phyloP scores from a whole-genome alignment of 768 basidiomycete species.

The Xerocomellus chrysenteron region DNA sequence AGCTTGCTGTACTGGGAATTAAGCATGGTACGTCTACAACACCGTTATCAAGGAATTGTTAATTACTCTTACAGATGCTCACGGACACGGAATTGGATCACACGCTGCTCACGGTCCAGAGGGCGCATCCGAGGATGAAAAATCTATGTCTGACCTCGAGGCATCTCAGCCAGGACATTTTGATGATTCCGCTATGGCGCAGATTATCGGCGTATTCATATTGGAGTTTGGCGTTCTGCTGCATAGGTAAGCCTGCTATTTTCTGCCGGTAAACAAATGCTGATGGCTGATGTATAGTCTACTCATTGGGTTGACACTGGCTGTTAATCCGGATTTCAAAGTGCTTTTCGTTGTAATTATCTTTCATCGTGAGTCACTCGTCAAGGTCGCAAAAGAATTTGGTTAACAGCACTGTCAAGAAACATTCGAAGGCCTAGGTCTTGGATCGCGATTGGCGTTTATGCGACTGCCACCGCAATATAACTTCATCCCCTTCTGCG shows the following conservation, averaged over 20 bases:
- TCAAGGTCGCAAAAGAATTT: not conserved
- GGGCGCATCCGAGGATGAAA: slow-evolving; percentile 15
- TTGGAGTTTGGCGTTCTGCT: slow-evolving; percentile 92
- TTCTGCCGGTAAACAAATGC: not conserved
- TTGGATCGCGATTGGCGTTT: slow-evolving; percentile 86
- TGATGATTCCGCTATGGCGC: slow-evolving; percentile 53
- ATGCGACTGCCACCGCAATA: slow-evolving; percentile 59
- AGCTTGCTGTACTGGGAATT: slow-evolving; percentile 64
- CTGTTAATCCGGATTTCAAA: slow-evolving; percentile 81
- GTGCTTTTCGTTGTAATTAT: slow-evolving; percentile 86
- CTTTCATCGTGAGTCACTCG: slow-evolving; percentile 78
- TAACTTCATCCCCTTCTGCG: slow-evolving; percentile 55
- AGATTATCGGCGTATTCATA: slow-evolving; percentile 85
- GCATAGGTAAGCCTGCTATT: slow-evolving; percentile 52
- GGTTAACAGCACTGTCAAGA: slow-evolving; percentile 43
- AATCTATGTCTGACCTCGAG: slow-evolving; percentile 30
- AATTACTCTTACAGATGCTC: slow-evolving; percentile 46
- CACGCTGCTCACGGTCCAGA: slow-evolving; percentile 77
- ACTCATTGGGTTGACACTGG: slow-evolving; percentile 87
- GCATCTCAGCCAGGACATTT: slow-evolving; percentile 14
- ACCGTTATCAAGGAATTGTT: not conserved
- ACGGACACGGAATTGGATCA: slow-evolving; percentile 56
- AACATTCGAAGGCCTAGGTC: slow-evolving; percentile 91
- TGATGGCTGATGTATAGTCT: slow-evolving; percentile 43
- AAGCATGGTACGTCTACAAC: slow-evolving; percentile 47